Evolutionary conservation across 1,139 yeast genomes (phyloP).

Genomic region (Magnusiomyces ingens): DNA sequence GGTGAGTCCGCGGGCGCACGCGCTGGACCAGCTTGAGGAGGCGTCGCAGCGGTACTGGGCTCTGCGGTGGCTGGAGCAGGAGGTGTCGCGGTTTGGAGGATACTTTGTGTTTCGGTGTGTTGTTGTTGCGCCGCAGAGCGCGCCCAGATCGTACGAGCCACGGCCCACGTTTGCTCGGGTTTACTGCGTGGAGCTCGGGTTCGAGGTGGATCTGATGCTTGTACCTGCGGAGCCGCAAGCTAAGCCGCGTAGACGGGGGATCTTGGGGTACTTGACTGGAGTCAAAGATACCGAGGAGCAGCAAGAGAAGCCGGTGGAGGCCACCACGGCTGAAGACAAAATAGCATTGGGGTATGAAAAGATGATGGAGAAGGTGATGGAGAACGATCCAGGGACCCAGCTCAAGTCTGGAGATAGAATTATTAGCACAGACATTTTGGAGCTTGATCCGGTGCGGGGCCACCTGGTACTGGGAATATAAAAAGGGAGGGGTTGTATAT

Average conservation of each 20-base stretch:
- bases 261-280: too few species aligned
- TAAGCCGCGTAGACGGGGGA: too few species aligned
- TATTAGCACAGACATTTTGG: conserved; percentile 31
- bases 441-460: conserved; percentile 29
- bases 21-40: conserved; percentile 3
- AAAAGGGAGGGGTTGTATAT: background rate
- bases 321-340: too few species aligned
- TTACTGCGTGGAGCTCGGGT: conserved; percentile 26
- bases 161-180: conserved; percentile 24
- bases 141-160: too few species aligned
- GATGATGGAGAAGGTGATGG: background rate
- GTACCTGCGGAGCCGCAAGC: too few species aligned
- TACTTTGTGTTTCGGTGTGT: conserved; percentile 26
- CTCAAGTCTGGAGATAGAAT: conserved; percentile 29
- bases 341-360: too few species aligned
- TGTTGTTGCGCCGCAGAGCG: conserved; percentile 16
- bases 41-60: conserved; percentile 18
- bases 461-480: conserved; percentile 27
- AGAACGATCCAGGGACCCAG: background rate
- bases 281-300: too few species aligned
- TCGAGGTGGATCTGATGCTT: conserved; percentile 21
- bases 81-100: conserved; percentile 17
- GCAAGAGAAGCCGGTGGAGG: too few species aligned
- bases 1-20: background rate
- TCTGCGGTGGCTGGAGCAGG: conserved; percentile 20